Percentiles rank a stretch among this genome's conserved stretches.
phyloP scores from a whole-genome alignment of 2,329 filamentous ascomycete genomes.

The Alternaria ventricosa region DNA sequence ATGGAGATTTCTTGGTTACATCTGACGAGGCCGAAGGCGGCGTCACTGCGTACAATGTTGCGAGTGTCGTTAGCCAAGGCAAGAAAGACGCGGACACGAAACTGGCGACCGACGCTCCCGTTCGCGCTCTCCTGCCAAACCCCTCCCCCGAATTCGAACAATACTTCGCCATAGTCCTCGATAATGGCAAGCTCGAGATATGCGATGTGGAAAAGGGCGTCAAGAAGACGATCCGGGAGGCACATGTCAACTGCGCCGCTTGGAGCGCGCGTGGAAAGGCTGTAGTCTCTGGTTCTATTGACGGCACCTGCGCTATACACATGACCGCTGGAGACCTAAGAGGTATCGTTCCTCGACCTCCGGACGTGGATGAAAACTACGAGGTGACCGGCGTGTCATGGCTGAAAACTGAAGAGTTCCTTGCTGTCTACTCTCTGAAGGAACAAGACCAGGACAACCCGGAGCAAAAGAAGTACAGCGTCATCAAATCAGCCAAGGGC shows the following conservation, averaged over 20 bases:
- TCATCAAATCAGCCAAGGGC: conserved; percentile 69
- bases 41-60: conserved; percentile 77
- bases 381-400: conserved; percentile 81
- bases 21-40: conserved; percentile 83
- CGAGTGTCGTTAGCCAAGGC: conserved; percentile 69
- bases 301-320: conserved; percentile 84
- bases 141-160: conserved; percentile 75
- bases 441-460: conserved; percentile 55
- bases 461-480: conserved; percentile 74
- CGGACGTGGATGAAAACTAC: conserved; percentile 65
- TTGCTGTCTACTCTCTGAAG: conserved; percentile 68
- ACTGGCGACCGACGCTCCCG: conserved; percentile 73
- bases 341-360: conserved; percentile 78
- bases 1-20: conserved; percentile 83
- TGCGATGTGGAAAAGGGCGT: conserved; percentile 74
- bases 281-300: conserved; percentile 80
- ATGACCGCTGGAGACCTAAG: conserved; percentile 80
- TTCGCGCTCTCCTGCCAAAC: conserved; percentile 81
- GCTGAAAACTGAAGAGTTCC: conserved; percentile 86
- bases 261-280: conserved; percentile 97
- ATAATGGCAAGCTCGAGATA: conserved; percentile 80
- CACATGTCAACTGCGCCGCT: conserved; percentile 79
- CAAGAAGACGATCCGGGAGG: conserved; percentile 64
- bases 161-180: conserved; percentile 80
- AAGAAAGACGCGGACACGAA: conserved; percentile 72